phyloP scores from a whole-genome alignment of 202 grass and related monocot species.

The Hordeum pubiflorum region DNA sequence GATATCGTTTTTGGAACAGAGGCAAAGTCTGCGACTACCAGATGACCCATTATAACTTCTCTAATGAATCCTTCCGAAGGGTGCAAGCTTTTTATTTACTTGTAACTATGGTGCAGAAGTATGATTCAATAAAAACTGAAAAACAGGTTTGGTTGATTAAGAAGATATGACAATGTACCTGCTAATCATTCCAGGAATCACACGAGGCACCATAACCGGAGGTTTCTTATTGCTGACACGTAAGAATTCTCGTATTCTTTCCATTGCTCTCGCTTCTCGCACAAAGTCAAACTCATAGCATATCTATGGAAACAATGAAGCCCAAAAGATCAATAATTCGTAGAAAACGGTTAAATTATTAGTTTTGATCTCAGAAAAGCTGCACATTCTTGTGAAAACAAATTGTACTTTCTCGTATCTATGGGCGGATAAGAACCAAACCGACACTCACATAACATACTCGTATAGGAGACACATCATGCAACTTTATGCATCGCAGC shows the following conservation, averaged over 20 bases:
- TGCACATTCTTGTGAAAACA: neutral
- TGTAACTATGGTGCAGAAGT: neutral
- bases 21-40: neutral
- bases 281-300: conserved; percentile 98
- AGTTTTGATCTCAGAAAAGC: neutral
- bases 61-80: neutral
- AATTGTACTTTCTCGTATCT: neutral
- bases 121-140: conserved; percentile 17
- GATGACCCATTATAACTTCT: conserved; percentile 11
- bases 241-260: conserved; percentile 66
- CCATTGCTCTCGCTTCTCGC: conserved; percentile 82
- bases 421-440: conserved; percentile 6
- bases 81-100: neutral
- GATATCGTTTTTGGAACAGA: neutral
- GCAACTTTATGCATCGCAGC: neutral
- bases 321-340: conserved; percentile 9
- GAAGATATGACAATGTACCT: conserved; percentile 48
- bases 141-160: neutral
- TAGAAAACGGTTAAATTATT: neutral
- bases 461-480: neutral
- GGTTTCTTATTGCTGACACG: conserved; percentile 58
- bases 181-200: conserved; percentile 78
- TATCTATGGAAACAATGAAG: conserved; percentile 52
- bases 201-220: conserved; percentile 75
- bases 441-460: neutral